Percentiles rank a stretch among this genome's conserved stretches.
Evolutionary conservation across 805 yeast species (phyloP).

Genomic region (Kurtzmaniella cleridarum): DNA sequence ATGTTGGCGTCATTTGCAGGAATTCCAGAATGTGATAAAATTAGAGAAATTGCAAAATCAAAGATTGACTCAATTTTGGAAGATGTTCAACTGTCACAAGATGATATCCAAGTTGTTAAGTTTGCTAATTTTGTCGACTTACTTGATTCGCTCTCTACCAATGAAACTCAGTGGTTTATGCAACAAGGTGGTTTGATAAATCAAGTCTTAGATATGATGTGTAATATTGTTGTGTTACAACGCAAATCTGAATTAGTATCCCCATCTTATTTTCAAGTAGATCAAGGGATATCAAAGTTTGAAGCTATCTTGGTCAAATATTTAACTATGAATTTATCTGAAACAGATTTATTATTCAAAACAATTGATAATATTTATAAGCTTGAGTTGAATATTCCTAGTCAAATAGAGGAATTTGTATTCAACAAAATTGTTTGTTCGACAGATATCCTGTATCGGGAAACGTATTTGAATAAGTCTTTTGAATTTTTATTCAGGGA

Average conservation of each 20-base stretch:
- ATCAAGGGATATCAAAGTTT: slow-evolving; percentile 60
- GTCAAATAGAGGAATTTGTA: slow-evolving; percentile 51
- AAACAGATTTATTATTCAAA: slow-evolving; percentile 23
- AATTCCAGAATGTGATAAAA: slow-evolving; percentile 46
- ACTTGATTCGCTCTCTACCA: slow-evolving; percentile 45
- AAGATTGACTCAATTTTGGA: slow-evolving; percentile 47
- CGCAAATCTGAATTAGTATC: slow-evolving; percentile 45
- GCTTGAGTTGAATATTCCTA: slow-evolving; percentile 42
- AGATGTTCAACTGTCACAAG: slow-evolving; percentile 43
- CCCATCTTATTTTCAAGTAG: slow-evolving; percentile 62
- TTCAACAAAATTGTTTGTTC: slow-evolving; percentile 51
- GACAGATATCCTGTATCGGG: slow-evolving; percentile 41
- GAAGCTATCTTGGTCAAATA: slow-evolving; percentile 38
- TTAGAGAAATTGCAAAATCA: slow-evolving; percentile 52
- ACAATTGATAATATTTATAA: slow-evolving; percentile 33
- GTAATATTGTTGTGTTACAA: slow-evolving; percentile 39
- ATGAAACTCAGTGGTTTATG: slow-evolving; percentile 55
- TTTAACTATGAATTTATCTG: slow-evolving; percentile 19
- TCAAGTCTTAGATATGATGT: slow-evolving; percentile 37
- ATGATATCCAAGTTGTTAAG: slow-evolving; percentile 54
- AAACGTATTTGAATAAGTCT: slow-evolving; percentile 46
- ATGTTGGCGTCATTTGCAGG: slow-evolving; percentile 63
- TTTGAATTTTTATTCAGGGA: slow-evolving; percentile 44
- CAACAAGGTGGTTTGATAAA: slow-evolving; percentile 43
- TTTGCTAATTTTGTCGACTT: slow-evolving; percentile 73